Percentiles rank a stretch among this genome's conserved stretches.
Evolutionary conservation across 179 eudicot species (phyloP).

Genomic region (Actinidia polygama): DNA sequence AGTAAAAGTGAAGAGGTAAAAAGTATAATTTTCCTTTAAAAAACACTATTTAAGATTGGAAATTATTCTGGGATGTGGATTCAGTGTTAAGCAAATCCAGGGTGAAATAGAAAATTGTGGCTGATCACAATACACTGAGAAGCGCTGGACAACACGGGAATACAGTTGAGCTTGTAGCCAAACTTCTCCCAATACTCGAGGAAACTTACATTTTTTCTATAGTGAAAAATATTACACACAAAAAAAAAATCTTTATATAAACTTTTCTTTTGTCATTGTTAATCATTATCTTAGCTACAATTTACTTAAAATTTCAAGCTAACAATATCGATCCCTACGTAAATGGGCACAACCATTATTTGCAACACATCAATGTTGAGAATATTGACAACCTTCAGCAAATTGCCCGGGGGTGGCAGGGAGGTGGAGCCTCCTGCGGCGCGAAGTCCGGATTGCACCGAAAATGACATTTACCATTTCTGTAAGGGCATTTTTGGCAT

Average conservation of each 20-base stretch:
- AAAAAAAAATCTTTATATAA: too few relatives aligned
- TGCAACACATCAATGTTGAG: slow-evolving; percentile 80
- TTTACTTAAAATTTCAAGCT: slow-evolving; percentile 35
- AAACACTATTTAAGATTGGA: too few relatives aligned
- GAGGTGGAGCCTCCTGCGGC: too few relatives aligned
- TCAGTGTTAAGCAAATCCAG: slow-evolving; percentile 56
- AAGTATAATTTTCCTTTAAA: too few relatives aligned
- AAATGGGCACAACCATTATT: slow-evolving; percentile 93
- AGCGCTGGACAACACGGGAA: slow-evolving; percentile 86
- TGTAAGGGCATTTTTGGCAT: too few relatives aligned
- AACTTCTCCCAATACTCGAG: slow-evolving; percentile 74
- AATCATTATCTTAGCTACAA: neutral
- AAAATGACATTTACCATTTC: too few relatives aligned
- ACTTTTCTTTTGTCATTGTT: too few relatives aligned
- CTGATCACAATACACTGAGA: slow-evolving; percentile 78
- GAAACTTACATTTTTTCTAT: slow-evolving; percentile 31
- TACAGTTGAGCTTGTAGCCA: slow-evolving; percentile 63
- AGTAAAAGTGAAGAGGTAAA: too few relatives aligned
- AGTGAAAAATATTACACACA: too few relatives aligned
- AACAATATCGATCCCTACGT: slow-evolving; percentile 73
- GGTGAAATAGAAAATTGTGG: slow-evolving; percentile 90
- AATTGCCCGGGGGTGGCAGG: too few relatives aligned
- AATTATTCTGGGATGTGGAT: slow-evolving; percentile 55
- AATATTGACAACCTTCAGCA: too few relatives aligned
- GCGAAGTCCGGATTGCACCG: too few relatives aligned